Conservation (phyloP, 176 grass and related monocot species). For the Ananas comosus region DNA sequence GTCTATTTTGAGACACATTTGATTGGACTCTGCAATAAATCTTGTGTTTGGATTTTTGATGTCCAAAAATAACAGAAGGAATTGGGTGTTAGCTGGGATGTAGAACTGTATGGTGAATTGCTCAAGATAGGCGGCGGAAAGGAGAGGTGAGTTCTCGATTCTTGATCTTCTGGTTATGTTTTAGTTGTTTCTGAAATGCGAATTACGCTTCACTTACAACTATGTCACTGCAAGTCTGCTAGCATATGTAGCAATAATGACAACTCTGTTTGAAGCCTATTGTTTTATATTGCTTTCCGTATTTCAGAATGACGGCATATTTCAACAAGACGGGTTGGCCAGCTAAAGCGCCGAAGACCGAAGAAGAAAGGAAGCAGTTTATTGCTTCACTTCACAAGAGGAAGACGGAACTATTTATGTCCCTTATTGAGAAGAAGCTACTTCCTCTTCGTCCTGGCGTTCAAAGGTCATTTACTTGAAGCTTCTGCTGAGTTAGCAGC, state of each 20-base stretch:
- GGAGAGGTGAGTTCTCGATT: constrained; percentile 48
- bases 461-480: constrained; percentile 58
- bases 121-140: constrained; percentile 96
- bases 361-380: constrained; percentile 77
- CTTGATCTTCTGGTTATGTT: neutral
- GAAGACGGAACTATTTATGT: constrained; percentile 96
- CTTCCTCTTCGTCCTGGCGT: constrained; percentile 96
- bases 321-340: constrained; percentile 91
- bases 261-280: too few species aligned
- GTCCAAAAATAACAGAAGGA: constrained; percentile 41
- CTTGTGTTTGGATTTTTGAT: constrained; percentile 7
- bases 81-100: constrained; percentile 80
- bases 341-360: constrained; percentile 55
- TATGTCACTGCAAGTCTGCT: too few species aligned
- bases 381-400: constrained; percentile 90
- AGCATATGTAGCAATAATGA: too few species aligned
- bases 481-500: constrained; percentile 17
- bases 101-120: constrained; percentile 79
- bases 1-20: too few species aligned
- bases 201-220: too few species aligned
- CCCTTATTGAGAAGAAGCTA: constrained; percentile 84
- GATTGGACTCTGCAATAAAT: neutral
- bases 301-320: constrained; percentile 77
- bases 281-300: neutral
- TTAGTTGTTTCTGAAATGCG: neutral